Evolutionary conservation across 208 protist species (phyloP).

Genomic region (Herpetomonas tarakana): DNA sequence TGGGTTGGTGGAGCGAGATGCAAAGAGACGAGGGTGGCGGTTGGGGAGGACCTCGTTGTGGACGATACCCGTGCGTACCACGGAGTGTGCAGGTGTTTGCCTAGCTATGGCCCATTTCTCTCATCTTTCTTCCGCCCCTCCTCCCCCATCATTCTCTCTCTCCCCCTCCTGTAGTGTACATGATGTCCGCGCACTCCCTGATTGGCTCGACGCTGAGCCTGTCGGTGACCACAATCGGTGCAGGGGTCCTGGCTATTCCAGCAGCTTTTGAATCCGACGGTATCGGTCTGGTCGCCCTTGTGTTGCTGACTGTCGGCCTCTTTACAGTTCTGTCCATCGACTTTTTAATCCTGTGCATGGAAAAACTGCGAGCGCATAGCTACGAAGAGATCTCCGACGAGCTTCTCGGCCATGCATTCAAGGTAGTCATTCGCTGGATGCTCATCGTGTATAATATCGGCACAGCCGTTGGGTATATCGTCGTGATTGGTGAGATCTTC

Average conservation of each 20-base stretch:
- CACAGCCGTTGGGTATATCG: slow-evolving; percentile 51
- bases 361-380: slow-evolving; percentile 34
- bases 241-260: slow-evolving; percentile 54
- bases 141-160: slow-evolving; percentile 17
- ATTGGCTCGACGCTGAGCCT: slow-evolving; percentile 55
- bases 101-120: no score
- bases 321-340: slow-evolving; percentile 64
- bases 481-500: slow-evolving; percentile 65
- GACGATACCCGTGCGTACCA: no score
- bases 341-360: slow-evolving; percentile 52
- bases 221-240: slow-evolving; percentile 64
- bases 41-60: no score
- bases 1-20: no score
- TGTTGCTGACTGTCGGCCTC: slow-evolving; percentile 31
- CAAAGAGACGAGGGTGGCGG: no score
- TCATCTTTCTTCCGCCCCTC: slow-evolving; percentile 19
- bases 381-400: slow-evolving; percentile 65
- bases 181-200: slow-evolving; percentile 19
- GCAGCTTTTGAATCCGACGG: slow-evolving; percentile 41
- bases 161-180: neutral
- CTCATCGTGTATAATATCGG: slow-evolving; percentile 64
- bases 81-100: no score
- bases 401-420: slow-evolving; percentile 38
- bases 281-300: slow-evolving; percentile 26
- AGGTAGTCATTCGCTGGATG: slow-evolving; percentile 60